phyloP scores from a whole-genome alignment of 148 eudicot genomes.

The Oxyria digyna region DNA sequence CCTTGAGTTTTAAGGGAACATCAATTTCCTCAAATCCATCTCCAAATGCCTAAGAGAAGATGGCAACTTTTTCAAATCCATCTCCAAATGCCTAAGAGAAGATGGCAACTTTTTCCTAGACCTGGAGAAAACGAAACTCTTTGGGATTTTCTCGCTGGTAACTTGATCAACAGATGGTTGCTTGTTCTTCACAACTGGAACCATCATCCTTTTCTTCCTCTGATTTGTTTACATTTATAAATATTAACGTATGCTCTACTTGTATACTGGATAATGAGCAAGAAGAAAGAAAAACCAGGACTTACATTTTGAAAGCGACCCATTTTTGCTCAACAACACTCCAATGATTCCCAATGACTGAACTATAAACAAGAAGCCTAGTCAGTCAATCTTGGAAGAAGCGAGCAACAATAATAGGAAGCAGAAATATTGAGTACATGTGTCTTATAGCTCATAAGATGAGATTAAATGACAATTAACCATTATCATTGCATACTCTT shows the following conservation, averaged over 20 bases:
- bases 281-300: neutral
- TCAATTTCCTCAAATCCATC: constrained; percentile 72
- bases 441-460: too few species aligned
- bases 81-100: constrained; percentile 44
- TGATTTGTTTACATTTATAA: constrained; percentile 9
- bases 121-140: constrained; percentile 72
- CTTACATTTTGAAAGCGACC: constrained; percentile 6
- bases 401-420: too few species aligned
- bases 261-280: neutral
- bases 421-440: too few species aligned
- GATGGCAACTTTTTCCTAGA: constrained; percentile 55
- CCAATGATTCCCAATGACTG: too few species aligned
- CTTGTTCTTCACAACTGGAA: constrained; percentile 35
- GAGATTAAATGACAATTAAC: too few species aligned
- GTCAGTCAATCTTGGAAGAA: neutral
- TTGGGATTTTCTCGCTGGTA: constrained; percentile 79
- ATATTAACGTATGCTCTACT: neutral
- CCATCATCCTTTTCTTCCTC: constrained; percentile 38
- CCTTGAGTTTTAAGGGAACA: constrained; percentile 95
- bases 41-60: too few species aligned
- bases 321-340: too few species aligned
- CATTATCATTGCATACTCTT: too few species aligned
- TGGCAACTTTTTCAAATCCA: too few species aligned
- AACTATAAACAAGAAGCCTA: too few species aligned
- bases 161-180: constrained; percentile 60